Evolutionary conservation across 106 monocot species (phyloP).

Genomic region (Triglochin maritima): DNA sequence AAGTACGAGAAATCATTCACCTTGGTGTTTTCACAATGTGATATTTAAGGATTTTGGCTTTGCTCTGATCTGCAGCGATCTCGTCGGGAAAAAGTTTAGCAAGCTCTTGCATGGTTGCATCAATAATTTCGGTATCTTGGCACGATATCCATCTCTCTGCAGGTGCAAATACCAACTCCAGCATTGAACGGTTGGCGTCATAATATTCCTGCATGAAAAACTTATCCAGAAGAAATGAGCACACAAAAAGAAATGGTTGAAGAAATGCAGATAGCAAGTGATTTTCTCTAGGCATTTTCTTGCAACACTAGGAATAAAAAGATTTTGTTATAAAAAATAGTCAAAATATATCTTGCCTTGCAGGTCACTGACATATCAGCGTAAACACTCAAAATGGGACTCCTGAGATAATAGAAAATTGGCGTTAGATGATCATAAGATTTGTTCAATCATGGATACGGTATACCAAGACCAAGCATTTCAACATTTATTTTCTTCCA

Average conservation of each 20-base stretch:
- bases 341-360: conserved; percentile 44
- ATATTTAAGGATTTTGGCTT: conserved; percentile 95
- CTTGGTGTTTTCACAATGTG: conserved; percentile 91
- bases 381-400: conserved; percentile 88
- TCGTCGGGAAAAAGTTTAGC: conserved; percentile 85
- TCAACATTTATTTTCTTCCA: too few relatives aligned
- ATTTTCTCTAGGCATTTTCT: neutral
- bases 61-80: conserved; percentile 93
- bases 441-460: too few relatives aligned
- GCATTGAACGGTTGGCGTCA: conserved; percentile 86
- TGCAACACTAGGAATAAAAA: neutral
- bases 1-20: conserved; percentile 18
- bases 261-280: too few relatives aligned
- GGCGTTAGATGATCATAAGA: neutral
- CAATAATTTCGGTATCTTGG: conserved; percentile 70
- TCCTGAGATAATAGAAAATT: conserved; percentile 41
- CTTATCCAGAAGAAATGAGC: neutral
- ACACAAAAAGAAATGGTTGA: neutral
- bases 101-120: conserved; percentile 88
- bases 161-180: conserved; percentile 93
- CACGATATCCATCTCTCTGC: conserved; percentile 88
- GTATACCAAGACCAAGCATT: too few relatives aligned
- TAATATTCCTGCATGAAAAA: conserved; percentile 73
- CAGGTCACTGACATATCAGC: conserved; percentile 97
- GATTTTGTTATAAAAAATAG: neutral